Percentiles rank a stretch among this genome's conserved stretches.
phyloP scores from a whole-genome alignment of 1,284 basidiomycete species.

The Cryptococcus sp. region DNA sequence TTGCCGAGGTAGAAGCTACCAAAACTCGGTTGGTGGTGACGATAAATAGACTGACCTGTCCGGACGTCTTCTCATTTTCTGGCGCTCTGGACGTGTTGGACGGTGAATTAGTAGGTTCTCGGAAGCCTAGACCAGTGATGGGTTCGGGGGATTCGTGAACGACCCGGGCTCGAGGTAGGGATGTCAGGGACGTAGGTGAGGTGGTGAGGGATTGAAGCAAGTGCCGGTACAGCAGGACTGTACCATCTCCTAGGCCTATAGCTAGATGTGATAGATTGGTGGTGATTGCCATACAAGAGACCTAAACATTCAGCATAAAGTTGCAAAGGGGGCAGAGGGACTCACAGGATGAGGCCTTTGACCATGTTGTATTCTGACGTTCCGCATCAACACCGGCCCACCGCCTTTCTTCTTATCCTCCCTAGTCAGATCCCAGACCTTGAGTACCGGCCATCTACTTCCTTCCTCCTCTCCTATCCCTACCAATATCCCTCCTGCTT shows the following conservation, averaged over 20 bases:
- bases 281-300: constrained; percentile 76
- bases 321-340: no score
- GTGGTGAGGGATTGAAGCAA: constrained; percentile 80
- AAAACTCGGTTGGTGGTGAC: constrained; percentile 81
- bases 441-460: constrained; percentile 69
- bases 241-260: constrained; percentile 89
- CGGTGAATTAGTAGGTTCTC: constrained; percentile 52
- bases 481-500: constrained; percentile 70
- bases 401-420: constrained; percentile 64
- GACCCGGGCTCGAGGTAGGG: constrained; percentile 72
- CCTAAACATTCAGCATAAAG: constrained; percentile 52
- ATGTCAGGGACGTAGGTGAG: constrained; percentile 54
- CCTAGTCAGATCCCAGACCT: constrained; percentile 80
- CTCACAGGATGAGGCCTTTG: constrained; percentile 76
- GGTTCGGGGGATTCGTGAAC: constrained; percentile 76
- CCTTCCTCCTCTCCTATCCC: constrained; percentile 81
- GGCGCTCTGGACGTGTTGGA: constrained; percentile 2
- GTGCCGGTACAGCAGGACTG: constrained; percentile 84
- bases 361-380: constrained; percentile 68
- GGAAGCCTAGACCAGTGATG: constrained; percentile 86
- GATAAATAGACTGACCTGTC: constrained; percentile 65
- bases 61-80: constrained; percentile 5
- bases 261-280: constrained; percentile 78
- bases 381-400: constrained; percentile 66
- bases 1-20: constrained; percentile 60